phyloP scores from a whole-genome alignment of 108 stramenopile species.

The Conticribra weissflogii region DNA sequence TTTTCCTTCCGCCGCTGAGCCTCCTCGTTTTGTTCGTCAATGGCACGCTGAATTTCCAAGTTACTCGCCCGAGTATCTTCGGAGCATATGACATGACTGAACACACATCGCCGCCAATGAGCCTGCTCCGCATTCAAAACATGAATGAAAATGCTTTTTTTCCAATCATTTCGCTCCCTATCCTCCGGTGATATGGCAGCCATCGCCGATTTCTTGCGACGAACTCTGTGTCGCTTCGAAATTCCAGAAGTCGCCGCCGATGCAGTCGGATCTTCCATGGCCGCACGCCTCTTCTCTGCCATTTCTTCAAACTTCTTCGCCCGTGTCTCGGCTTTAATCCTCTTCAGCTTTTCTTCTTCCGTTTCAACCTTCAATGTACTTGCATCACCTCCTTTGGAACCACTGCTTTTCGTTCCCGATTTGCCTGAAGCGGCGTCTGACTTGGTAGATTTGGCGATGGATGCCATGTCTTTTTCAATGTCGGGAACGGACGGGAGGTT shows the following conservation, averaged over 20 bases:
- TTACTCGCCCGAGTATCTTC: slow-evolving; percentile 39
- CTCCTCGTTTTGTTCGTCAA: slow-evolving; percentile 38
- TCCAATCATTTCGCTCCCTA: slow-evolving; percentile 40
- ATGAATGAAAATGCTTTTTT: slow-evolving; percentile 21
- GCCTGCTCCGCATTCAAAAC: slow-evolving; percentile 45
- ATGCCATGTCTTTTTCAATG: neutral
- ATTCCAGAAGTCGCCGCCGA: slow-evolving; percentile 49
- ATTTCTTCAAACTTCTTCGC: slow-evolving; percentile 53
- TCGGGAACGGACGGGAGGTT: slow-evolving; percentile 16
- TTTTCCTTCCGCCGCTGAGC: slow-evolving; percentile 29
- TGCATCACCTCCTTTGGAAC: neutral
- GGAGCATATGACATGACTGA: slow-evolving; percentile 31
- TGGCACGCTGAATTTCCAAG: slow-evolving; percentile 19
- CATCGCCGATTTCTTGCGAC: slow-evolving; percentile 52
- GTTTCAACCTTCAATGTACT: slow-evolving; percentile 5
- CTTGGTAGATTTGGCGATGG: slow-evolving; percentile 12
- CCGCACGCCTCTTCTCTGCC: slow-evolving; percentile 34
- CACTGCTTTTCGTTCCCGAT: neutral
- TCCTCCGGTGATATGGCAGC: slow-evolving; percentile 45
- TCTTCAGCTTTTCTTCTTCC: slow-evolving; percentile 18
- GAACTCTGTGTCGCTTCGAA: slow-evolving; percentile 42
- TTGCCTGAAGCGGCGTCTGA: neutral
- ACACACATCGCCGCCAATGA: slow-evolving; percentile 36
- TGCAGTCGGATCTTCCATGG: slow-evolving; percentile 39
- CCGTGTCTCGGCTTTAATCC: slow-evolving; percentile 29